phyloP scores from a whole-genome alignment of 306 rosid genomes.

The Acmispon strigosus region DNA sequence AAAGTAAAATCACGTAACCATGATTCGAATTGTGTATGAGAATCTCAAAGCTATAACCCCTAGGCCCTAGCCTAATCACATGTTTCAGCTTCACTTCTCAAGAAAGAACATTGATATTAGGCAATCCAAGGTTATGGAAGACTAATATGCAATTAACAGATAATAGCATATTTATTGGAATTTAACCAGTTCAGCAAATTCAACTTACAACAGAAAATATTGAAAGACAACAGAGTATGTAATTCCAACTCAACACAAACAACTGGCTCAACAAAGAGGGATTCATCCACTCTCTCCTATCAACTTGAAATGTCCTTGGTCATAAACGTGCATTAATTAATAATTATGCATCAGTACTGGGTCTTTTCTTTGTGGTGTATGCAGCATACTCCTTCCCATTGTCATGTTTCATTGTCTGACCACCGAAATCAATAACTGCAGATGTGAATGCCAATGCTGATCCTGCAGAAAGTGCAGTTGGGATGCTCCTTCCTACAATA shows the following conservation, averaged over 20 bases:
- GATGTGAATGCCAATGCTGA: slow-evolving; percentile 84
- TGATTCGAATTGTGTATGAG: neutral
- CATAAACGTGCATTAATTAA: slow-evolving; percentile 16
- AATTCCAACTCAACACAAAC: slow-evolving; percentile 26
- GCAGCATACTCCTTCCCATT: slow-evolving; percentile 82
- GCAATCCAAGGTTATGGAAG: neutral
- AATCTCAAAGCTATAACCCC: neutral
- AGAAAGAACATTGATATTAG: neutral
- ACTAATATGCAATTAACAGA: neutral
- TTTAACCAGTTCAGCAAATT: slow-evolving; percentile 24
- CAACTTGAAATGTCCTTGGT: slow-evolving; percentile 21
- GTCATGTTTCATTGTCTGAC: slow-evolving; percentile 73
- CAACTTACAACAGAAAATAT: slow-evolving; percentile 29
- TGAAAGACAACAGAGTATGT: slow-evolving; percentile 13
- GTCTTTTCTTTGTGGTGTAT: slow-evolving; percentile 83
- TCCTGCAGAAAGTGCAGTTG: slow-evolving; percentile 87
- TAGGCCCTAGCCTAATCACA: neutral
- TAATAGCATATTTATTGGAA: slow-evolving; percentile 35
- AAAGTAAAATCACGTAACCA: too few relatives aligned
- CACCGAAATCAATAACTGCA: slow-evolving; percentile 62
- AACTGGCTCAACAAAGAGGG: slow-evolving; percentile 37
- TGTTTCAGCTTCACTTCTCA: neutral
- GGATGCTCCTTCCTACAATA: slow-evolving; percentile 68
- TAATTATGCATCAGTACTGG: slow-evolving; percentile 25
- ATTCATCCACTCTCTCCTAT: slow-evolving; percentile 35